phyloP scores from a whole-genome alignment of 495 filamentous ascomycete genomes.

The Tuber brumale region DNA sequence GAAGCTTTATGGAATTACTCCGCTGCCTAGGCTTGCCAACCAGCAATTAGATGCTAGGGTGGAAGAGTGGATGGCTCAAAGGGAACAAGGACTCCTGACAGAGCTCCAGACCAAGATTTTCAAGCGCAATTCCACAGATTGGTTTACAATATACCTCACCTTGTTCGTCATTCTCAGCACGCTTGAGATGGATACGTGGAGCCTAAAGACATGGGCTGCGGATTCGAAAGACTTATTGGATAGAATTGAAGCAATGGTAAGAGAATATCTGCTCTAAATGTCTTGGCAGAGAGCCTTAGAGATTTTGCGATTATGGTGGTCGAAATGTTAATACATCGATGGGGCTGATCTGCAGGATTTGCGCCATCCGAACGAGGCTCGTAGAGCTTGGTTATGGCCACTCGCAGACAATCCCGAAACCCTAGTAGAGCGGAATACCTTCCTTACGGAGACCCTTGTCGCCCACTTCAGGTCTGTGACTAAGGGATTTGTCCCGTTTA shows the following conservation, averaged over 20 bases:
- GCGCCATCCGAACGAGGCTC: slow-evolving; percentile 17
- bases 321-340: background rate
- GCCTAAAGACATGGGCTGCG: slow-evolving; percentile 30
- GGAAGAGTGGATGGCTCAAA: slow-evolving; percentile 30
- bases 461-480: slow-evolving; percentile 39
- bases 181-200: slow-evolving; percentile 39
- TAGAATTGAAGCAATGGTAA: slow-evolving; percentile 26
- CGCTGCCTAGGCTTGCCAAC: slow-evolving; percentile 35
- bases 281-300: background rate
- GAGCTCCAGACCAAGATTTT: slow-evolving; percentile 38
- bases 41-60: slow-evolving; percentile 38
- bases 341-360: slow-evolving; percentile 14
- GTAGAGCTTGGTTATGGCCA: slow-evolving; percentile 35
- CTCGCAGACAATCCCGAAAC: slow-evolving; percentile 23
- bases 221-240: slow-evolving; percentile 23
- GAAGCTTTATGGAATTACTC: slow-evolving; percentile 31
- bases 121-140: slow-evolving; percentile 34
- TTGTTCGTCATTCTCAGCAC: slow-evolving; percentile 32
- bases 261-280: background rate
- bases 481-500: slow-evolving; percentile 38
- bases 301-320: background rate
- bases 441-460: slow-evolving; percentile 35
- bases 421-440: slow-evolving; percentile 32
- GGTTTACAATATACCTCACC: slow-evolving; percentile 41
- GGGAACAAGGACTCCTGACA: slow-evolving; percentile 35